Evolutionary conservation across 306 rosid genomes (phyloP), one percentile per base, ranked within the genome.

Genomic region (Coriaria nepalensis): DNA sequence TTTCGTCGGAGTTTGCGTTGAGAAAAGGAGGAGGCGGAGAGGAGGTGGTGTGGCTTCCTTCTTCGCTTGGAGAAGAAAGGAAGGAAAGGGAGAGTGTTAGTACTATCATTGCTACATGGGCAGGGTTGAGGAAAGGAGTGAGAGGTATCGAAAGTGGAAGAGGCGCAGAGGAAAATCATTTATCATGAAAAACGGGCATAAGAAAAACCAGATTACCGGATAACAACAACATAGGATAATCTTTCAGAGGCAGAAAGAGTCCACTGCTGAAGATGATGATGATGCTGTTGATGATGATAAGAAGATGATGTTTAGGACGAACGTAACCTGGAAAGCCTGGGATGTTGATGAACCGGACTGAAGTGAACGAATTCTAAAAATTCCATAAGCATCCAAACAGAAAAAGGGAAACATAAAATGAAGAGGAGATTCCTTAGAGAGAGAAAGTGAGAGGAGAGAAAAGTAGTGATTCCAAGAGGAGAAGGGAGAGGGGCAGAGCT

Each of bases 111-210:
- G 34, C 50, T 68, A 60, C 85, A 77, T n/a, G 84, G 80, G 52
- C 87, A 90, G 12, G 46, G 59, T 14, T 64, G 60, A 35, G 64
- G 55, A 12, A 35, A 36, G 33, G 47, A 9, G 13, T 33, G 77
- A 33, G 93, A 71, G 76, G 67, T 64, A 15, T 60, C 69, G 59
- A 78, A 63, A 59, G 40, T 66, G 43, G 74, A 48, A 12, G 80
- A 70, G 20, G 71, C 10, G 14, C 64, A 70, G 42, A 64, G 95
- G 37, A 72, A 56, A 74, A 69, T 74, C 94, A 88, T 88, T 57
- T 66, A 73, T 64, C 15, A 43, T 35, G 52, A 43, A 60, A 55
- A 32, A 43, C 9, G 35, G 57, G 51, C 50, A 45, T 37, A 38
- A 60, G 57, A 55, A 73, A 71, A 20, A 20, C 3, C 29, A 20